These are phyloP conservation scores for Aciculosporium take DNA, from an alignment of 2,329 filamentous ascomycete species.

Conservation along the genomic window DNA sequence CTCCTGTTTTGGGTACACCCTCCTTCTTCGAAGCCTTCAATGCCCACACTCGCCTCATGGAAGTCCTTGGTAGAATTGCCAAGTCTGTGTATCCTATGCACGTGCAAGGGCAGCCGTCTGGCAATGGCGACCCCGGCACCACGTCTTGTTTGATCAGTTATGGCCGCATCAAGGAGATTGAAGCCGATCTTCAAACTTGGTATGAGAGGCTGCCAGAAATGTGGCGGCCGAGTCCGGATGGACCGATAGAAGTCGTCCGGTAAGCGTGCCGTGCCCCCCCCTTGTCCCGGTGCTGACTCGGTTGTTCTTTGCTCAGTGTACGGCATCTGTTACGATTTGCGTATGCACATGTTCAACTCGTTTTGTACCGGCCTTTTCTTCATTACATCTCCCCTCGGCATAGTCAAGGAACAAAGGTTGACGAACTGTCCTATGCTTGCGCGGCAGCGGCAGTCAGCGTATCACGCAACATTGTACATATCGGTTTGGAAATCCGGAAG, in stretches of 20 bases:
- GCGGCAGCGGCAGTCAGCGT: conserved; percentile 48
- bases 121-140: conserved; percentile 27
- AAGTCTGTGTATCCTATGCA: conserved; percentile 53
- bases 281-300: not conserved
- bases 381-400: conserved; percentile 63
- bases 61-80: conserved; percentile 49
- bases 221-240: conserved; percentile 67
- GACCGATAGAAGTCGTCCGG: conserved; percentile 60
- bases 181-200: conserved; percentile 49
- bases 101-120: conserved; percentile 32
- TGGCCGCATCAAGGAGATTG: conserved; percentile 48
- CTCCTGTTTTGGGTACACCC: conserved; percentile 39
- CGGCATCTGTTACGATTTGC: conserved; percentile 65
- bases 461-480: conserved; percentile 62
- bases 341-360: conserved; percentile 73
- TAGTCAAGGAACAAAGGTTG: conserved; percentile 42
- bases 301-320: conserved; percentile 26
- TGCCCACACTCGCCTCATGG: conserved; percentile 49
- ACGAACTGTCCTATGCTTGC: conserved; percentile 66
- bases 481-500: conserved; percentile 63
- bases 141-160: conserved; percentile 49
- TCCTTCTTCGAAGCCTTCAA: conserved; percentile 53
- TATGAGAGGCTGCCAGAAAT: conserved; percentile 54
- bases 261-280: conserved; percentile 27
- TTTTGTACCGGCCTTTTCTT: conserved; percentile 69